Conservation (phyloP, 2,329 filamentous ascomycete species). For the Neoascochyta sp. region DNA sequence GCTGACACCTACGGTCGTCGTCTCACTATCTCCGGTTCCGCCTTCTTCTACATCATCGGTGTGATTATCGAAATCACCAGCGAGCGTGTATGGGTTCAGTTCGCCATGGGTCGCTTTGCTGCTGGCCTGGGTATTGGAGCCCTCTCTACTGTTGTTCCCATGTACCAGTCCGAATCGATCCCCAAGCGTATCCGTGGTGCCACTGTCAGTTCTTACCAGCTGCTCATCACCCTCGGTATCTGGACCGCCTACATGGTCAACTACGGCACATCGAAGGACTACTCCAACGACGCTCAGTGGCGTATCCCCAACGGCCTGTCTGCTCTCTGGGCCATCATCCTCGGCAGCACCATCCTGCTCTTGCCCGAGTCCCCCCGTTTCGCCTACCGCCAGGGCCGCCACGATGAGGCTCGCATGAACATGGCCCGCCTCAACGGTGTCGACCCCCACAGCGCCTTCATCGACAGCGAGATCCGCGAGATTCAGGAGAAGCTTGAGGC, state of each 20-base stretch:
- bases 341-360: constrained; percentile 52
- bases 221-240: constrained; percentile 67
- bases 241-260: constrained; percentile 53
- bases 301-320: constrained; percentile 61
- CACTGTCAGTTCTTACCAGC: constrained; percentile 61
- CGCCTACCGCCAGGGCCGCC: constrained; percentile 53
- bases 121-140: constrained; percentile 64
- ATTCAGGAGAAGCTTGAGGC: constrained; percentile 56
- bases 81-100: constrained; percentile 56
- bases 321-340: constrained; percentile 54
- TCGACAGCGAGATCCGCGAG: constrained; percentile 53
- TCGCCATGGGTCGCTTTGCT: constrained; percentile 60
- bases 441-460: constrained; percentile 51
- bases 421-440: constrained; percentile 56
- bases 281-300: constrained; percentile 54
- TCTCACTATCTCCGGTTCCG: constrained; percentile 58
- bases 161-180: constrained; percentile 66
- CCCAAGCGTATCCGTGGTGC: constrained; percentile 63
- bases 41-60: constrained; percentile 61
- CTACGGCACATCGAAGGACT: constrained; percentile 55
- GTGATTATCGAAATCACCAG: constrained; percentile 65
- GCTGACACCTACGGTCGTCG: constrained; percentile 61
- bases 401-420: constrained; percentile 50
- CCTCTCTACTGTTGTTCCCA: constrained; percentile 54
- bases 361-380: constrained; percentile 57